phyloP scores from a whole-genome alignment of 2,329 filamentous ascomycete genomes.

The Sphaceloma murrayae region DNA sequence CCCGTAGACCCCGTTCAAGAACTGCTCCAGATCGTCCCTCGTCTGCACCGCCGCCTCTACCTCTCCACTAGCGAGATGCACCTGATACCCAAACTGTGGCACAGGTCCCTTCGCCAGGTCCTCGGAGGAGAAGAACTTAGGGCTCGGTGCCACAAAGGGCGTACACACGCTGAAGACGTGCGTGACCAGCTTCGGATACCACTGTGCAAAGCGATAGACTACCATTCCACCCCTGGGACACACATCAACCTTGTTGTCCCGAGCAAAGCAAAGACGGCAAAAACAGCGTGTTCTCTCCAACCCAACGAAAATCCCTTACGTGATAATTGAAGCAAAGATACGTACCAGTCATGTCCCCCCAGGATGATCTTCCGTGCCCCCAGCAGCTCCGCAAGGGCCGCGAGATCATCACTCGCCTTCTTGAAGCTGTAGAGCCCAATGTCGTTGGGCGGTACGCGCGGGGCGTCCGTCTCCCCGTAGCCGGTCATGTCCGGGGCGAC shows the following conservation, averaged over 20 bases:
- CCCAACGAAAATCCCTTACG: too few relatives aligned
- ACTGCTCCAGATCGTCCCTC: slow-evolving; percentile 51
- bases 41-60: slow-evolving; percentile 30
- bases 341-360: slow-evolving; percentile 77
- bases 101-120: slow-evolving; percentile 48
- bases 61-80: slow-evolving; percentile 63
- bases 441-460: slow-evolving; percentile 16
- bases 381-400: slow-evolving; percentile 55
- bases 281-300: too few relatives aligned
- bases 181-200: slow-evolving; percentile 61
- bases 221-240: slow-evolving; percentile 58
- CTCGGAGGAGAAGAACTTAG: slow-evolving; percentile 43
- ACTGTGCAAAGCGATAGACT: slow-evolving; percentile 64
- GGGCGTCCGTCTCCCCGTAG: slow-evolving; percentile 57
- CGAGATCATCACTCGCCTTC: slow-evolving; percentile 64
- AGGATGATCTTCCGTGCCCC: slow-evolving; percentile 57
- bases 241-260: background rate
- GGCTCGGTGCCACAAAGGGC: slow-evolving; percentile 44
- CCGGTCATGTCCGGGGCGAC: slow-evolving; percentile 81
- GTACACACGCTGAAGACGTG: slow-evolving; percentile 75
- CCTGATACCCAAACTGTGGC: slow-evolving; percentile 72
- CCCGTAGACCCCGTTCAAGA: slow-evolving; percentile 64
- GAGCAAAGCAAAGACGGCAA: background rate
- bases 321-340: slow-evolving; percentile 4
- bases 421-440: slow-evolving; percentile 36